phyloP scores from a whole-genome alignment of 176 grass and related monocot species.

The Zoysia pacifica region DNA sequence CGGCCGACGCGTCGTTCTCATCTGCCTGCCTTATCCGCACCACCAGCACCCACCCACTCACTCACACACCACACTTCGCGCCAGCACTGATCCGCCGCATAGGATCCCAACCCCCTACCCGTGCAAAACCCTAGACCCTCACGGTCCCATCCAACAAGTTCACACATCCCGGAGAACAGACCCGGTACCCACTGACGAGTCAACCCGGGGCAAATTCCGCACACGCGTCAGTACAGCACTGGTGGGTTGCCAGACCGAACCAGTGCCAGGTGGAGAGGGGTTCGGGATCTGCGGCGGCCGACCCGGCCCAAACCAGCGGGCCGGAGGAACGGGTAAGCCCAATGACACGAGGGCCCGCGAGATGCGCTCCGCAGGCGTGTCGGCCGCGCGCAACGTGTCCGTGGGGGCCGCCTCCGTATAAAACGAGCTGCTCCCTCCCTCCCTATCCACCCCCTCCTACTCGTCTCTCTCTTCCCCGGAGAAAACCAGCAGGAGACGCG shows the following conservation, averaged over 20 bases:
- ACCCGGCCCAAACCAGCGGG: slow-evolving; percentile 22
- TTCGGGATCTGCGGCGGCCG: slow-evolving; percentile 49
- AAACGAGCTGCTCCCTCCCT: background rate
- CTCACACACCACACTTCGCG: background rate
- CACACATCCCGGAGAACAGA: background rate
- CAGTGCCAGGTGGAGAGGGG: slow-evolving; percentile 43
- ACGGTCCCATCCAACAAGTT: background rate
- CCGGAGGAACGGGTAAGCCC: background rate
- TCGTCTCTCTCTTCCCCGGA: slow-evolving; percentile 15
- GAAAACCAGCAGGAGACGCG: slow-evolving; percentile 16
- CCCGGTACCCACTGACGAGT: background rate
- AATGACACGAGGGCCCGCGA: slow-evolving; percentile 33
- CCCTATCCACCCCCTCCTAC: slow-evolving; percentile 18
- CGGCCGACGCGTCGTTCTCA: slow-evolving; percentile 42
- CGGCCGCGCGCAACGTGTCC: slow-evolving; percentile 26
- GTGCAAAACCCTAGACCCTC: slow-evolving; percentile 59
- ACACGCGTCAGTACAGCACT: background rate
- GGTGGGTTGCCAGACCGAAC: background rate
- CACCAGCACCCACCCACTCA: background rate
- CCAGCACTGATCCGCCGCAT: background rate
- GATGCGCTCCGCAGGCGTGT: background rate
- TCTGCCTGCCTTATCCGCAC: slow-evolving; percentile 38
- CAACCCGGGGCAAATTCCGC: fast-evolving
- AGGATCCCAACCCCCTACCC: slow-evolving; percentile 1
- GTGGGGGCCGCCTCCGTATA: slow-evolving; percentile 42